phyloP scores from a whole-genome alignment of 83 land plant genomes.

The Thuja plicata region DNA sequence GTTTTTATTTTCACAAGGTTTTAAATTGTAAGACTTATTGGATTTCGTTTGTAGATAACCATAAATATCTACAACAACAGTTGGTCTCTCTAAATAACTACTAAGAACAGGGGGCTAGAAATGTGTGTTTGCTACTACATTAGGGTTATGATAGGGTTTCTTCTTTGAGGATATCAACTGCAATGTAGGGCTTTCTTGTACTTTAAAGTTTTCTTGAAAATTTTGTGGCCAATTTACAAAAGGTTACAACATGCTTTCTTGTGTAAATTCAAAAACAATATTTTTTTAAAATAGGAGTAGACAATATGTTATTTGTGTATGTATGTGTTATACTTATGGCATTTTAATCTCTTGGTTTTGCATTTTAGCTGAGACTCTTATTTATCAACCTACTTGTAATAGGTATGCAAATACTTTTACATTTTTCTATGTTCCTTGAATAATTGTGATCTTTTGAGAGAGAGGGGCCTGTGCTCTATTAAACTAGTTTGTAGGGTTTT shows the following conservation, averaged over 20 bases:
- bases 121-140: not conserved
- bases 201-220: too few species aligned
- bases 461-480: not conserved
- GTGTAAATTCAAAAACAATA: not conserved
- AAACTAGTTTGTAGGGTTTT: too few species aligned
- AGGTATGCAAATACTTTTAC: not conserved
- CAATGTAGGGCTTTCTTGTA: not conserved
- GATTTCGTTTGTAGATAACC: not conserved
- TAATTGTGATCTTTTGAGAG: not conserved
- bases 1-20: not conserved
- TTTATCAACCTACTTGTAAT: not conserved
- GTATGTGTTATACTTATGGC: too few species aligned
- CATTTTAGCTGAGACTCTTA: not conserved
- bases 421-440: not conserved
- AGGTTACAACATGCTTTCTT: slow-evolving; percentile 2
- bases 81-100: not conserved
- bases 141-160: not conserved
- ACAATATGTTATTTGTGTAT: not conserved
- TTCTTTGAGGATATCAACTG: not conserved
- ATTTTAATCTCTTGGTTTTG: not conserved
- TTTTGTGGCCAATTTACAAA: too few species aligned
- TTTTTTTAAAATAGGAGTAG: not conserved
- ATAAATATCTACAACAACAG: not conserved
- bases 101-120: not conserved
- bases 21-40: not conserved